Percentiles rank a stretch among this genome's conserved stretches.
phyloP scores from a whole-genome alignment of 1,284 basidiomycete genomes.

The Agroathelia rolfsii region DNA sequence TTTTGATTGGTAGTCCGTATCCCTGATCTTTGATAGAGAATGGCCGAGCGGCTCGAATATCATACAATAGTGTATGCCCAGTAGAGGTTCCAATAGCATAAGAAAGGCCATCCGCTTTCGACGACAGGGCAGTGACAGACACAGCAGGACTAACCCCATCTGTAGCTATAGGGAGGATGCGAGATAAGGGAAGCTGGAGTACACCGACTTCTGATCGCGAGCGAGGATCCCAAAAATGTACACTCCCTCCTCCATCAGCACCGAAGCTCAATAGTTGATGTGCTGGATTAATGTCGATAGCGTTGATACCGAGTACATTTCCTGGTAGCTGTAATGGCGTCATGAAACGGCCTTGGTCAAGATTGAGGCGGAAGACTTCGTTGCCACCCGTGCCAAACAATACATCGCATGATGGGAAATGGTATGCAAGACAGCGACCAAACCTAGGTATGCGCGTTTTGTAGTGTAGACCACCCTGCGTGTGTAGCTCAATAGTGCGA shows the following conservation, averaged over 20 bases:
- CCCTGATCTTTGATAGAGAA: conserved; percentile 95
- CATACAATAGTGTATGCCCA: conserved; percentile 92
- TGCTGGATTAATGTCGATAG: conserved; percentile 87
- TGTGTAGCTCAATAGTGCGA: conserved; percentile 91
- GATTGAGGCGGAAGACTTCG: conserved; percentile 89
- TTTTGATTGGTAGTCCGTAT: conserved; percentile 87
- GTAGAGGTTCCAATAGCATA: conserved; percentile 92
- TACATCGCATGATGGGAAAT: conserved; percentile 77
- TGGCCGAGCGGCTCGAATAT: conserved; percentile 77
- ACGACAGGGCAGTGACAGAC: conserved; percentile 79
- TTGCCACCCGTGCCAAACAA: conserved; percentile 70
- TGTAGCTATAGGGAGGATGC: conserved; percentile 41
- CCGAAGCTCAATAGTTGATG: conserved; percentile 91
- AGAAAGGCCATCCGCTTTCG: conserved; percentile 81
- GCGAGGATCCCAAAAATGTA: conserved; percentile 95
- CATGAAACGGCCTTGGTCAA: conserved; percentile 93
- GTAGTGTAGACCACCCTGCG: conserved; percentile 89
- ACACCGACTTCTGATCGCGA: conserved; percentile 72
- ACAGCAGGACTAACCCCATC: conserved; percentile 34
- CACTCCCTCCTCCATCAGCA: conserved; percentile 72
- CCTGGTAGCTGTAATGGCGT: conserved; percentile 59
- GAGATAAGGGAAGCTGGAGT: conserved; percentile 63
- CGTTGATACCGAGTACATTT: conserved; percentile 77
- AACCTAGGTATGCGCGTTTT: conserved; percentile 90
- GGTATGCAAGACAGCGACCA: conserved; percentile 87